Evolutionary conservation across 2,329 filamentous ascomycete species (phyloP).

Genomic region (Orbilia blumenaviensis): DNA sequence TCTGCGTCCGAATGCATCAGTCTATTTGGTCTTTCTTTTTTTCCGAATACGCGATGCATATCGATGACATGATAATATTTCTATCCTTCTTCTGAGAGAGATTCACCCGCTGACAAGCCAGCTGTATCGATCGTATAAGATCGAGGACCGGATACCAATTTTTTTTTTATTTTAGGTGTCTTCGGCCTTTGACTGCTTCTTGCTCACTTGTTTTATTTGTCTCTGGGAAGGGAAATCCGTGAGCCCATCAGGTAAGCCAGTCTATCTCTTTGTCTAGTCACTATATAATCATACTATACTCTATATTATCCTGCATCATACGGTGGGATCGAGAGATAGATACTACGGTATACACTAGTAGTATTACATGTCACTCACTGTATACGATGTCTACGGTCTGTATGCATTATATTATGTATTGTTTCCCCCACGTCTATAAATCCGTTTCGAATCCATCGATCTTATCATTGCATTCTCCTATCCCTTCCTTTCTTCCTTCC

Average conservation of each 20-base stretch:
- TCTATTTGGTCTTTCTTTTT: not conserved
- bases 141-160: not conserved
- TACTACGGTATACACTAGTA: no score
- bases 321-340: no score
- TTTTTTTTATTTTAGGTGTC: no score
- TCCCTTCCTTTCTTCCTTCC: no score
- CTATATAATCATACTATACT: no score
- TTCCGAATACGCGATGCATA: no score
- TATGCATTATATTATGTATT: conserved; percentile 18
- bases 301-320: no score
- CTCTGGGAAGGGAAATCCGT: conserved; percentile 1
- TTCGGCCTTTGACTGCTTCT: conserved; percentile 2
- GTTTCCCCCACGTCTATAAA: conserved; percentile 1
- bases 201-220: not conserved
- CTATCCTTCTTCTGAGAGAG: not conserved
- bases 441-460: not conserved
- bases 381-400: no score
- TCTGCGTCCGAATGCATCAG: no score
- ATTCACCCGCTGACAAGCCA: not conserved
- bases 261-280: no score
- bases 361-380: no score
- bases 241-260: conserved; percentile 14
- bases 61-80: conserved; percentile 6
- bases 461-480: no score
- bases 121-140: not conserved